These are phyloP conservation scores for Naegleria fowleri DNA, from an alignment of 208 protist genomes.

Conservation along the genomic window DNA sequence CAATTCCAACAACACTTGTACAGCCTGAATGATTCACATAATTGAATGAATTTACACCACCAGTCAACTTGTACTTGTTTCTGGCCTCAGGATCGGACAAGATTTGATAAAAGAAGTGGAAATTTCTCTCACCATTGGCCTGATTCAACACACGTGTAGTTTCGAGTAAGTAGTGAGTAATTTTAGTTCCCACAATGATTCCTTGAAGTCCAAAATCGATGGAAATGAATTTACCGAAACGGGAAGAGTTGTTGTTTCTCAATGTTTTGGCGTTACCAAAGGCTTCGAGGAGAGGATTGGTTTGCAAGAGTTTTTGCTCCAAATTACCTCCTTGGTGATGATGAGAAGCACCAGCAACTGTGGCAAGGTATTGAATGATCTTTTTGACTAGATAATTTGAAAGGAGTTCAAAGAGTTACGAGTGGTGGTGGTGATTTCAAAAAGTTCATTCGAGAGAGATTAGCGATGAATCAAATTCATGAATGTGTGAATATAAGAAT, in stretches of 20 bases:
- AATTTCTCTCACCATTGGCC: constrained; percentile 78
- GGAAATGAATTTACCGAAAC: constrained; percentile 86
- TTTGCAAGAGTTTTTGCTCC: neutral
- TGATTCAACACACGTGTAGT: constrained; percentile 80
- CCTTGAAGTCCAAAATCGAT: constrained; percentile 79
- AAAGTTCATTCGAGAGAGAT: too few species aligned
- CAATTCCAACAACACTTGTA: constrained; percentile 63
- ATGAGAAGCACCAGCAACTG: neutral
- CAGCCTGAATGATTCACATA: constrained; percentile 71
- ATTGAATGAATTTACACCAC: constrained; percentile 59
- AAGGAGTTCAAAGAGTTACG: too few species aligned
- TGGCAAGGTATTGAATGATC: constrained; percentile 68
- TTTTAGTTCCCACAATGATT: constrained; percentile 70
- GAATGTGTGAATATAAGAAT: too few species aligned
- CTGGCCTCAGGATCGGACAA: constrained; percentile 60
- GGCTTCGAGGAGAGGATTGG: constrained; percentile 82
- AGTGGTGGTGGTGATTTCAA: too few species aligned
- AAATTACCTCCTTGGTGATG: neutral
- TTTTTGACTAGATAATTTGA: constrained; percentile 53
- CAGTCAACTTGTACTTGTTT: constrained; percentile 63
- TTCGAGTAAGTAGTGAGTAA: constrained; percentile 82
- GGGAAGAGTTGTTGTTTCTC: constrained; percentile 83
- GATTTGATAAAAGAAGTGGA: constrained; percentile 93
- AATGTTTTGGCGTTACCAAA: constrained; percentile 85
- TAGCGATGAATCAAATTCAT: too few species aligned